Evolutionary conservation across 345 rosid species (phyloP), one percentile per base, ranked within the genome.

Genomic region (Boechera stricta): DNA sequence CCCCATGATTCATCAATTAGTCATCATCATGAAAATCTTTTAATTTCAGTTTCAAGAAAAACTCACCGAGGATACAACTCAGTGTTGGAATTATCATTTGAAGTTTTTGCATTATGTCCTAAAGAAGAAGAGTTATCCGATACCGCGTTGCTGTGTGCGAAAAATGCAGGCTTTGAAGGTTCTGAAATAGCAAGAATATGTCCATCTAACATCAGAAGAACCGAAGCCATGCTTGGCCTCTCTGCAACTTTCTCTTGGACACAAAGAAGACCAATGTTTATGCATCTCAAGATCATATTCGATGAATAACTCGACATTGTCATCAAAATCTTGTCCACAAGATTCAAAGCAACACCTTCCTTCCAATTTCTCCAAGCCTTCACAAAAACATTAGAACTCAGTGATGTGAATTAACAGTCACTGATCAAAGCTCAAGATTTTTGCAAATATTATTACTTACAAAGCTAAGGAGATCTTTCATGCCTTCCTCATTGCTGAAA

Each of bases 361-460:
- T 68, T 80, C 90, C 88, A 87, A n/a, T 69, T 80, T 28, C 83
- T 85, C 95, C 93, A 93, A 15, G 81, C 85, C 95, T 72, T 65
- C 3, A 78, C 56, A 68, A 77, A 61, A 78, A 57, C 47, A 39
- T 49, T 59, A 48, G 9, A 48, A 57, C 16, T 59, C 41, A 39
- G 29, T 18, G 31, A 18, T 18, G 39, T 31, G 2, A 64, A 39
- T 55, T 2, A n/a, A 48, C 28, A 56, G 2, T 36, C 29, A 38
- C 29, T 26, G 24, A 33, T 70, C 48, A 53, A 44, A 33, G 48
- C n/a, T 4, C 9, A 36, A 32, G 28, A 28, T 15, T 33, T 21
- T 24, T 53, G 26, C 7, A 26, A 54, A 7, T 59, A 41, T 12
- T 41, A 32, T 41, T 21, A 72, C 82, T 85, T 78, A 87, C 91